Evolutionary conservation across 768 basidiomycete species (phyloP), one percentile per base, ranked within the genome.

Genomic region (Porphyrellus cyaneotinctus): DNA sequence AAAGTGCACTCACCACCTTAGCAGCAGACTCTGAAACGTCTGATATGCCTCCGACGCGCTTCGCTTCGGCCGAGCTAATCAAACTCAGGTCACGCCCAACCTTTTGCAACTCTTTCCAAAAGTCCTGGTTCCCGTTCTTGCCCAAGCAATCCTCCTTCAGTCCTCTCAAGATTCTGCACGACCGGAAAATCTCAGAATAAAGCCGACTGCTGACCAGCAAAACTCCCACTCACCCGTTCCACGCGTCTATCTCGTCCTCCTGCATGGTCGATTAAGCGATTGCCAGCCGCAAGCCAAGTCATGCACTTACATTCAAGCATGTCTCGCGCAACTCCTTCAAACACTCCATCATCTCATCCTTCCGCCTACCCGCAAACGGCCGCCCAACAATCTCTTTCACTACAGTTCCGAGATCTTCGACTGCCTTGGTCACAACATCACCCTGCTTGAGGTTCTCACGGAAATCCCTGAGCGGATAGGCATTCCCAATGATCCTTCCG

Each of bases 171-270:
- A 90, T 89, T 15, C 89, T 91, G 47, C 6, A 30, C 42, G 47
- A n/a, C 28, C 9, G 42, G 22, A 47, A 26, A 48, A 36, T 47
- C 36, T 41, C 22, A 15, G 39, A 49, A 32, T 35, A 48, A 57
- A n/a, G 23, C 26, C 12, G 13, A 31, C 7, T 4, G 15, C 6
- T 1, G 12, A 37, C 28, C 26, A 48, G 18, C 2, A 24, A 20
- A 14, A 22, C 44, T n/a, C 42, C 33, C 15, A 74, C 80, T 58
- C 58, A 87, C 85, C 63, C 70, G 69, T 93, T 92, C 90, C 90
- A 93, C 30, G 79, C 80, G 41, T 87, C 85, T 33, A 91, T 80
- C 66, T 92, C 88, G 66, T 91, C 88, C 70, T 91, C 87, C 82
- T 90, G 58, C 24, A 31, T 18, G 31, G 13, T n/a, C 30, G 13